Percentiles rank a stretch among this genome's conserved stretches.
Evolutionary conservation across 2,329 filamentous ascomycete species (phyloP).

Genomic region (Xylaria sp.): DNA sequence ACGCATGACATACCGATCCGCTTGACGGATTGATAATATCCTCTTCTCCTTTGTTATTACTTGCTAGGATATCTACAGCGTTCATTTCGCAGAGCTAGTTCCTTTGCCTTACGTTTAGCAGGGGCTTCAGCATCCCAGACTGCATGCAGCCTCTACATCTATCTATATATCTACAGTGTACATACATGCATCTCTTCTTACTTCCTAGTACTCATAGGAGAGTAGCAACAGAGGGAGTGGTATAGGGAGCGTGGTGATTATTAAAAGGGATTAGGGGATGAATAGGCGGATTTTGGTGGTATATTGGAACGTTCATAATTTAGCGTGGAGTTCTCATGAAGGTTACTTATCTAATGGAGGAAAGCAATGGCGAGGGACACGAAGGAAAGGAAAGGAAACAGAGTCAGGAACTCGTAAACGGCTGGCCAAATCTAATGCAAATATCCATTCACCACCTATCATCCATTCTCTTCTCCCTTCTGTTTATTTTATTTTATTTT

Average conservation of each 20-base stretch:
- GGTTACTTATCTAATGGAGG: background rate
- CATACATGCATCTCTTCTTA: conserved; percentile 7
- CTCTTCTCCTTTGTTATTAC: background rate
- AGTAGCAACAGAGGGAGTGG: background rate
- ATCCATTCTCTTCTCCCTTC: conserved; percentile 7
- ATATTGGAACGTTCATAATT: conserved; percentile 8
- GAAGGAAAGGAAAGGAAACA: background rate
- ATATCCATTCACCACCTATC: background rate
- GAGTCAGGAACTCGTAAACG: conserved; percentile 36
- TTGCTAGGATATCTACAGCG: background rate
- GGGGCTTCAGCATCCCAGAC: background rate
- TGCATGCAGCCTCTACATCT: background rate
- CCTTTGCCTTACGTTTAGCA: background rate
- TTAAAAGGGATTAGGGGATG: background rate
- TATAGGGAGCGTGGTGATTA: background rate
- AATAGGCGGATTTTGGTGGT: background rate
- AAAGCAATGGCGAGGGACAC: background rate
- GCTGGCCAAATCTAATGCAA: conserved; percentile 8
- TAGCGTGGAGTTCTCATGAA: conserved; percentile 32
- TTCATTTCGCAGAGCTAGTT: conserved; percentile 3
- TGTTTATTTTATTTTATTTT: background rate
- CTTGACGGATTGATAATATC: background rate
- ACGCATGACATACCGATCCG: conserved; percentile 46
- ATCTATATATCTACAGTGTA: conserved; percentile 9
- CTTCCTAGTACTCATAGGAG: background rate